Percentiles rank a stretch among this genome's conserved stretches.
phyloP scores from a whole-genome alignment of 192 early-diverging fungal species.

The Dissophora ornata region DNA sequence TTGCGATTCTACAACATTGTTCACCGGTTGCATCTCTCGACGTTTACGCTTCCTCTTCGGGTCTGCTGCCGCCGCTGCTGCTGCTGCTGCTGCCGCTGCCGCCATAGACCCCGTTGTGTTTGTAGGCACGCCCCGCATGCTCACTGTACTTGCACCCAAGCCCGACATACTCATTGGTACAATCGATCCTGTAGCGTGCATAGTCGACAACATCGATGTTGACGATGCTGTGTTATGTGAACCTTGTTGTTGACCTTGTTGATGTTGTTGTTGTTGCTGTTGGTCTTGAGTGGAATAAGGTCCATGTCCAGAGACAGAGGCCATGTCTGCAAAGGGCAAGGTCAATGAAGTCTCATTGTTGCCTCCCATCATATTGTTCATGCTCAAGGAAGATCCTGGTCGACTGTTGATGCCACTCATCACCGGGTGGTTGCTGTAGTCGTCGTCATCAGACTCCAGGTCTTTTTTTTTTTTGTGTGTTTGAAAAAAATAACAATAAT shows the following conservation, averaged over 20 bases:
- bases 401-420: slow-evolving; percentile 28
- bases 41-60: slow-evolving; percentile 61
- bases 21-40: slow-evolving; percentile 70
- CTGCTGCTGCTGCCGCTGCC: slow-evolving; percentile 8
- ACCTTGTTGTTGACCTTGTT: background rate
- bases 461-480: no score
- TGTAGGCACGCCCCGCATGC: background rate
- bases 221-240: background rate
- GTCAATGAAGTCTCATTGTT: slow-evolving; percentile 33
- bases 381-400: slow-evolving; percentile 49
- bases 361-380: slow-evolving; percentile 49
- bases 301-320: slow-evolving; percentile 32
- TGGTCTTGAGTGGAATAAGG: slow-evolving; percentile 9
- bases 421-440: slow-evolving; percentile 36
- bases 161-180: slow-evolving; percentile 12
- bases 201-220: slow-evolving; percentile 10
- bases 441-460: slow-evolving; percentile 46
- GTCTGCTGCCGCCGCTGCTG: slow-evolving; percentile 19
- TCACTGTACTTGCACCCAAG: background rate
- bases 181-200: background rate
- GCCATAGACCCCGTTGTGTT: slow-evolving; percentile 7
- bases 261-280: slow-evolving; percentile 14
- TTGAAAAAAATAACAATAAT: background rate
- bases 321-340: slow-evolving; percentile 41
- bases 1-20: slow-evolving; percentile 66